Base-by-base conservation (phyloP, 345 rosid species). In the Gossypium rotundifolium region DNA sequence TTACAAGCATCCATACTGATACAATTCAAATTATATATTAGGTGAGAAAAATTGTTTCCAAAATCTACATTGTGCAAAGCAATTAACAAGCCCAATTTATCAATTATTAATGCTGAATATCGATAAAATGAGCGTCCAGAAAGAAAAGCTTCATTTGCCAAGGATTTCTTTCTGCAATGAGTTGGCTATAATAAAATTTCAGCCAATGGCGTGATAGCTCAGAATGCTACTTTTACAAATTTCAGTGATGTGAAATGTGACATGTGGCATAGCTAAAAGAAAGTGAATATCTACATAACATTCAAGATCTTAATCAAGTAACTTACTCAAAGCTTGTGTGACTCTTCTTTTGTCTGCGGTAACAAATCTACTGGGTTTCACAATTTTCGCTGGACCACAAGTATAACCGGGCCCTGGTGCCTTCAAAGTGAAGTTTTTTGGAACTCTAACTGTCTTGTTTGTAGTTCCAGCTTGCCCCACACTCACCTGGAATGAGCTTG, bases 331-430 rank as follows among this genome's bases (percentile, higher is more conserved):
- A 78, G 97, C 96, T 75, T 86, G 93, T 16, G 97, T 94, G 69
- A 82, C 81, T 84, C 98, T 88, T 80, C 90, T 87, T 75, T 83
- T 86, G 79, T 94, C 98, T 1, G 81, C 1, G 12, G 86, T 57
- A 20, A 82, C 9, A 71, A 83, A 90, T 82, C 53, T 86, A 73
- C 74, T 90, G 1, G 96, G 88, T 18, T 3, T 64, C 72, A 92
- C 96, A 6, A 75, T 57, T 78, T 86, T 85, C 0, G 87, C 96
- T 0, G 87, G 90, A 1, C 91, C 87, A 33, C 98, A 92, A 9
- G 96, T 85, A 65, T 94, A 94, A 66, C 98, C 98, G 6, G 96
- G 98, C 45, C 96, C 98, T 7, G 98, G 97, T 65, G 87, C 87
- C 67, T 80, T 78, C 65, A 94, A 77, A 51, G 94, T 94, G 77